phyloP scores from a whole-genome alignment of 306 rosid genomes.

The Inga leiocalycina region DNA sequence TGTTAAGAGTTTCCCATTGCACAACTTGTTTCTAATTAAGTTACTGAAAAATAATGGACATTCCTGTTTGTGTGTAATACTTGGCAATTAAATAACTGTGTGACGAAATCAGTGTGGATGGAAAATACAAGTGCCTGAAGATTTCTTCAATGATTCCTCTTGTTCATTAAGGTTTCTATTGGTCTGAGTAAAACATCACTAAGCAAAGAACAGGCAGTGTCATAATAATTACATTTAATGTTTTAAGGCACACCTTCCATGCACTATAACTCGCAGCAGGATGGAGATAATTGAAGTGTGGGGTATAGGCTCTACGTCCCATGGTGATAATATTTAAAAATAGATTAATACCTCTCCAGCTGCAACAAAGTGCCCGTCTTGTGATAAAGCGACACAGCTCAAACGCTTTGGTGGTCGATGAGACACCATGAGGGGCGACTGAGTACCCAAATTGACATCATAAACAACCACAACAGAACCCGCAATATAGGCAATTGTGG shows the following conservation, averaged over 20 bases:
- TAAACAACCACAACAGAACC: constrained; percentile 72
- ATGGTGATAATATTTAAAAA: constrained; percentile 10
- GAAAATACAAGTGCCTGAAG: not conserved
- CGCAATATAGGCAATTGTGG: constrained; percentile 62
- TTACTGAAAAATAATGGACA: not conserved
- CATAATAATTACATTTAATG: not conserved
- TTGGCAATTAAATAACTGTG: not conserved
- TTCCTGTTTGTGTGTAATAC: not conserved
- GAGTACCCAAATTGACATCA: constrained; percentile 53
- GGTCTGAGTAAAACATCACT: constrained; percentile 17
- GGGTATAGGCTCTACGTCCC: constrained; percentile 4
- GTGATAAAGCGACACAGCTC: constrained; percentile 70
- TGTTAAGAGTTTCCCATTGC: not conserved
- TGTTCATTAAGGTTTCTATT: constrained; percentile 8
- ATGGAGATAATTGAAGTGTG: constrained; percentile 14
- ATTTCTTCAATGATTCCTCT: not conserved
- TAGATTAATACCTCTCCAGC: constrained; percentile 70
- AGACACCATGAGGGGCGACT: constrained; percentile 66
- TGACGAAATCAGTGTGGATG: not conserved
- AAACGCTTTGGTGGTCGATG: constrained; percentile 63
- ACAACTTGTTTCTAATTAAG: not conserved
- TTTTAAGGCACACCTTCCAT: constrained; percentile 1
- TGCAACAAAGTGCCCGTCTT: constrained; percentile 64
- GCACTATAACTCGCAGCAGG: constrained; percentile 6
- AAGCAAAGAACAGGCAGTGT: not conserved